Evolutionary conservation across 805 yeast genomes (phyloP).

Genomic region (Dipodascus albidus): DNA sequence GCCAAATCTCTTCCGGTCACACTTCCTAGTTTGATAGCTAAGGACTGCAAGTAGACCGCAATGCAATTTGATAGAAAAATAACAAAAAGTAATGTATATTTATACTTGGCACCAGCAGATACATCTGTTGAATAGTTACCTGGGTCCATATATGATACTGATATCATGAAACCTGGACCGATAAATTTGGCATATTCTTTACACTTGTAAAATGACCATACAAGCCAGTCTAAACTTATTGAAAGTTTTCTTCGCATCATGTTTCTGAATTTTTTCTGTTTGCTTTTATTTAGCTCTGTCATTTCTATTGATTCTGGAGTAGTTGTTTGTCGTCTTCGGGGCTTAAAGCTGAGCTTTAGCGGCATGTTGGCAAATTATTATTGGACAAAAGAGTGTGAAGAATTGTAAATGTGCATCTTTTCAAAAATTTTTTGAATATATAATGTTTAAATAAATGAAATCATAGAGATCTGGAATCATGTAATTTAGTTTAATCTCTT

Average conservation of each 20-base stretch:
- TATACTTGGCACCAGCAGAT: constrained; percentile 82
- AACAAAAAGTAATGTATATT: constrained; percentile 67
- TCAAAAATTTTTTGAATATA: no score
- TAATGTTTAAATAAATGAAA: no score
- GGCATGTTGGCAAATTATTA: background rate
- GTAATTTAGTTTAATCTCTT: no score
- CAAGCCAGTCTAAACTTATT: background rate
- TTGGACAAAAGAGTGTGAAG: no score
- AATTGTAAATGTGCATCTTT: background rate
- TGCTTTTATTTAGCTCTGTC: background rate
- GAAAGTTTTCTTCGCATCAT: background rate
- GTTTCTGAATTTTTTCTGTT: background rate
- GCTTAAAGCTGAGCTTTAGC: background rate
- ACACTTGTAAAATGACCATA: background rate
- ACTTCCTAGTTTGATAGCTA: constrained; percentile 82
- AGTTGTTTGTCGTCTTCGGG: background rate
- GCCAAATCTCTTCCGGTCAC: constrained; percentile 93
- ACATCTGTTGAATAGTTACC: constrained; percentile 95
- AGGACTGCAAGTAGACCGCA: constrained; percentile 76
- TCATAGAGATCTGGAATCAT: no score
- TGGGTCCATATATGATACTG: constrained; percentile 95
- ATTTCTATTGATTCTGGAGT: background rate
- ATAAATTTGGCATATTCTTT: constrained; percentile 49
- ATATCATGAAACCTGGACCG: constrained; percentile 95
- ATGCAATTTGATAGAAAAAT: constrained; percentile 69